Evolutionary conservation across 169 alveolate genomes (phyloP), one percentile per base, ranked within the genome.

Genomic region (Eimeria sp.): DNA sequence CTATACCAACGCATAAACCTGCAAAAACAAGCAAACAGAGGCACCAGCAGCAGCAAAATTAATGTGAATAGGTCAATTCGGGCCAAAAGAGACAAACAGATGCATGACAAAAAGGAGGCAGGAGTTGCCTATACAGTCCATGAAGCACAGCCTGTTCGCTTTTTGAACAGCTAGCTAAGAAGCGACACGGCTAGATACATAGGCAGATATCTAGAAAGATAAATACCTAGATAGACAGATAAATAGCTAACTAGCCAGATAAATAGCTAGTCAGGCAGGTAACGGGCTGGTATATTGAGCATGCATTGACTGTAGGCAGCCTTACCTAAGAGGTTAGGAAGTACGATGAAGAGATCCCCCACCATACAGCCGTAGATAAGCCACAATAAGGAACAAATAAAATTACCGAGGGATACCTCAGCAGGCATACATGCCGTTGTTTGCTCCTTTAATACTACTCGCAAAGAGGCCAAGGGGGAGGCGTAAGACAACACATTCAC

Each of bases 381-480:
- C 95, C 95, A 91, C 14, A 91, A 80, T 6, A 82, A 30, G 11
- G 91, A 47, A 65, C 95, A 91, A 14, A 78, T 34, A 65, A 84
- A 43, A 58, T 91, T 91, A 27, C 95, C 95, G 0, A 58, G 7
- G 1, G 95, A 91, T 13, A 91, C 70, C 43, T 91, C 95, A 13
- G 72, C 95, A 4, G 95, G 95, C 91, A 91, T 45, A 30, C 63
- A 58, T 30, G 95, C 95, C 4, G 95, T 91, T 70, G 91, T 91
- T 80, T 49, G 54, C 91, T 75, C 91, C 72, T 84, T 84, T 45
- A 91, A 54, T 5, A 91, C 83, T 40, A 75, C 91, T 14, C 95
- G 91, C 51, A 91, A 65, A 5, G 95, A 87, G 9, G 95, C 83
- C 73, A 91, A 49, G 4, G 95, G 95, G 14, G 95, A 89, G 27